phyloP scores from a whole-genome alignment of 2,329 filamentous ascomycete genomes.

The Knoxdaviesia proteae region DNA sequence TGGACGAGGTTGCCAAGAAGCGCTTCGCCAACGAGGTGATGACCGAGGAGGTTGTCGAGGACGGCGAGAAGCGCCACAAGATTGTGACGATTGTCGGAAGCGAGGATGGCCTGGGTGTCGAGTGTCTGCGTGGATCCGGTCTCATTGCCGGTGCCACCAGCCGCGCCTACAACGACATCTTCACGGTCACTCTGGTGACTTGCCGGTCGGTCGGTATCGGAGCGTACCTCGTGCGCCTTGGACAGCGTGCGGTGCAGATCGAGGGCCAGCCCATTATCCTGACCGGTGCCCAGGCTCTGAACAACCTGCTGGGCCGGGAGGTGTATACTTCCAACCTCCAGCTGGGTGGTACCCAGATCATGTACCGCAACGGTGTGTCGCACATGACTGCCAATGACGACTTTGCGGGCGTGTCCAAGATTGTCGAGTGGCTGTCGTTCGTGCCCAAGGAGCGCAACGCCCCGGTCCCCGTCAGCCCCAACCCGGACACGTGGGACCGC shows the following conservation, averaged over 20 bases:
- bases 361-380: slow-evolving; percentile 99
- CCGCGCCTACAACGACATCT: slow-evolving; percentile 94
- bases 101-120: slow-evolving; percentile 91
- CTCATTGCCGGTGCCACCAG: slow-evolving; percentile 95
- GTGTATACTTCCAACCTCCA: slow-evolving; percentile 98
- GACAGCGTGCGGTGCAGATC: slow-evolving; percentile 95
- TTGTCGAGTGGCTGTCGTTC: slow-evolving; percentile 95
- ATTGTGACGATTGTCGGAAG: slow-evolving; percentile 84
- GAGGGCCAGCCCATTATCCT: slow-evolving; percentile 98
- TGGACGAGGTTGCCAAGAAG: slow-evolving; percentile 70
- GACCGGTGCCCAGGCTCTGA: slow-evolving; percentile 89
- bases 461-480: slow-evolving; percentile 80
- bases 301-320: slow-evolving; percentile 93
- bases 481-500: slow-evolving; percentile 75
- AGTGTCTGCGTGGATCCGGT: slow-evolving; percentile 91
- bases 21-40: slow-evolving; percentile 57
- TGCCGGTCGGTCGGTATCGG: slow-evolving; percentile 98
- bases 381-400: slow-evolving; percentile 97
- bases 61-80: slow-evolving; percentile 79
- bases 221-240: slow-evolving; percentile 94
- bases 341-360: slow-evolving; percentile 99
- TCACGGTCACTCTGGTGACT: slow-evolving; percentile 92
- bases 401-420: slow-evolving; percentile 93
- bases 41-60: slow-evolving; percentile 69
- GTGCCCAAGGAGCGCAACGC: slow-evolving; percentile 88